Base-by-base conservation (phyloP, 176 grass and related monocot species). In the maize (Zea mays) region DNA sequence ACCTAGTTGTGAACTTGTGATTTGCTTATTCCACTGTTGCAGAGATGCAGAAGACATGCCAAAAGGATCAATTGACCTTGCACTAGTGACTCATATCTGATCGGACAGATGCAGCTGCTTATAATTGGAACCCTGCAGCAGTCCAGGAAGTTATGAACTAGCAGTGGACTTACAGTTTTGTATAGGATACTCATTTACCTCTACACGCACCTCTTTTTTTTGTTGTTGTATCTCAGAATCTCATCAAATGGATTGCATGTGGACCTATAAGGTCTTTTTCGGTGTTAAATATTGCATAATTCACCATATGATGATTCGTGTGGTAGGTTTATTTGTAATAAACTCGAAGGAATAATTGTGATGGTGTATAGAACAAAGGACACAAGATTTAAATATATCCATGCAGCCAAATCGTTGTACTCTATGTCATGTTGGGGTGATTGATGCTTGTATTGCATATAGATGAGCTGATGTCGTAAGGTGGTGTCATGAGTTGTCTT, bases 191-290 rank as follows among this genome's bases (percentile, higher is more conserved):
- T 49, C 8, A 17, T 45, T 51, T 73, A 5, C 12, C 21, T 56
- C 79, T 49, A 11, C 47, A 5, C 21, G 47, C 59, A 59, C 8
- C 47, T 52, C 71, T 63, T 36, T 7, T 55, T 16, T 15, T 54
- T 54, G 5, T 15, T 40, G 35, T 77, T 84, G 66, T 77, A 71
- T 63, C 39, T 55, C 76, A 81, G 64, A 71, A 64, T 55, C 62
- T 69, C 4, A 62, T 76, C 35, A 62, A 81, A 5, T 76, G 55
- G 64, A 47, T 10, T 73, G 75, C 66, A 56, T 57, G 47, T 64
- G 46, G 19, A 65, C 47, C 10, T 45, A 7, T 17, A 85, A 17
- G 2, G 12, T 38, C 65, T 27, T 27, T 27, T 27, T 27, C 27
- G 27, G 27, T 27, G 27, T 27, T 27, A 27, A 27, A 27, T 27